A percentile compares a stretch with the other conserved stretches of the same genome.
Conservation (phyloP, 257 asterid genomes). For the Leptodermis oblonga region DNA sequence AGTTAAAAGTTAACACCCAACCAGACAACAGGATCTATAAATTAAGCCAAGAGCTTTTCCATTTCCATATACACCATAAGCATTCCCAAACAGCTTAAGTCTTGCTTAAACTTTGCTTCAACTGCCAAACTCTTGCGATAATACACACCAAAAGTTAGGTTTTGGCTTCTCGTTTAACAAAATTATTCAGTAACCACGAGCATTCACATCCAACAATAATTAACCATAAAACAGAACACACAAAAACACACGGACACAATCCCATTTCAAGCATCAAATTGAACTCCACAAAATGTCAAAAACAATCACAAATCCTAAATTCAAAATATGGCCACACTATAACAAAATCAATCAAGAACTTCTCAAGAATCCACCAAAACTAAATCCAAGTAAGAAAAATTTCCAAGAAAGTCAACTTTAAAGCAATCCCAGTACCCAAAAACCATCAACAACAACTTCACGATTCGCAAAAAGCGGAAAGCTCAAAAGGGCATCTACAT, state of each 20-base stretch:
- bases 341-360: conserved; percentile 4
- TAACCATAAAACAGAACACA: too few species aligned
- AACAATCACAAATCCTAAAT: background rate
- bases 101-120: too few species aligned
- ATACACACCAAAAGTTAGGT: background rate
- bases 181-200: conserved; percentile 2
- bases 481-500: background rate
- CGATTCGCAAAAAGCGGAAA: background rate
- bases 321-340: background rate
- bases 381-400: background rate
- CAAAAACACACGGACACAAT: background rate
- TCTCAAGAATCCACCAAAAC: background rate
- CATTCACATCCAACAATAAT: background rate
- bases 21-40: background rate
- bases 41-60: background rate
- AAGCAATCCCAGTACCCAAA: conserved; percentile 3
- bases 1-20: too few species aligned
- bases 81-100: background rate
- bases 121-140: background rate
- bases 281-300: background rate
- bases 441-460: conserved; percentile 2
- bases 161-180: background rate
- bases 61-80: background rate
- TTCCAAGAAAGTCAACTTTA: conserved; percentile 3
- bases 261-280: background rate